A percentile compares a stretch with the other conserved stretches of the same genome.
phyloP scores from a whole-genome alignment of 2,329 filamentous ascomycete genomes.

The Colletotrichum sansevieriae region DNA sequence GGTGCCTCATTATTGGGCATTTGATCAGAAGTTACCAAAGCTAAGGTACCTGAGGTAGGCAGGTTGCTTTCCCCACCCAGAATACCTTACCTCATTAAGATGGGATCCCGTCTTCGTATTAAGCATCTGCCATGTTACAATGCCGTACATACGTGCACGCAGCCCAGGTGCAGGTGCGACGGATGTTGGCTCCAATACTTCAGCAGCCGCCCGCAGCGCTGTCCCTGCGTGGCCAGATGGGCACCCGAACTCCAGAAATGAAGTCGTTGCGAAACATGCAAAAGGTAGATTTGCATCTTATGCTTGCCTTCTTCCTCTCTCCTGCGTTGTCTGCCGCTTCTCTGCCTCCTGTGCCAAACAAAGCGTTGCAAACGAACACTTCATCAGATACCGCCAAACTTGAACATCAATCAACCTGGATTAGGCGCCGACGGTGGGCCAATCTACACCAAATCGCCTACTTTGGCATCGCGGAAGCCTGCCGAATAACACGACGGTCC shows the following conservation, averaged over 20 bases:
- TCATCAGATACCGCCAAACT: background rate
- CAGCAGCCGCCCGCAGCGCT: conserved; percentile 5
- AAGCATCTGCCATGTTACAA: too few relatives aligned
- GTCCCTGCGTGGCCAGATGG: conserved; percentile 12
- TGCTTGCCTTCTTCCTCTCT: background rate
- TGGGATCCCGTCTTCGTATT: too few relatives aligned
- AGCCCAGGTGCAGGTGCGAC: too few relatives aligned
- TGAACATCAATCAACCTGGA: background rate
- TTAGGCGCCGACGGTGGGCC: conserved; percentile 13
- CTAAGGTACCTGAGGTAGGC: too few relatives aligned
- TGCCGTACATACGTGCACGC: too few relatives aligned
- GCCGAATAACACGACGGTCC: conserved; percentile 14
- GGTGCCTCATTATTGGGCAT: too few relatives aligned
- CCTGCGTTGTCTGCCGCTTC: background rate
- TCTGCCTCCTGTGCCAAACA: background rate
- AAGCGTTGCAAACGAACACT: background rate
- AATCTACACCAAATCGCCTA: background rate
- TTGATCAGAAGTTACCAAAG: too few relatives aligned
- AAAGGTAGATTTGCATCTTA: conserved; percentile 26
- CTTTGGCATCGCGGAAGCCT: conserved; percentile 6
- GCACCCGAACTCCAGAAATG: conserved; percentile 6
- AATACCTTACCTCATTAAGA: too few relatives aligned
- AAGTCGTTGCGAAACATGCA: conserved; percentile 13
- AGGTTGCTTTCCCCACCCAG: too few relatives aligned
- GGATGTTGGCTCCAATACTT: too few relatives aligned